These are phyloP conservation scores for Imleria badia DNA, from an alignment of 768 basidiomycete species.

Conservation along the genomic window DNA sequence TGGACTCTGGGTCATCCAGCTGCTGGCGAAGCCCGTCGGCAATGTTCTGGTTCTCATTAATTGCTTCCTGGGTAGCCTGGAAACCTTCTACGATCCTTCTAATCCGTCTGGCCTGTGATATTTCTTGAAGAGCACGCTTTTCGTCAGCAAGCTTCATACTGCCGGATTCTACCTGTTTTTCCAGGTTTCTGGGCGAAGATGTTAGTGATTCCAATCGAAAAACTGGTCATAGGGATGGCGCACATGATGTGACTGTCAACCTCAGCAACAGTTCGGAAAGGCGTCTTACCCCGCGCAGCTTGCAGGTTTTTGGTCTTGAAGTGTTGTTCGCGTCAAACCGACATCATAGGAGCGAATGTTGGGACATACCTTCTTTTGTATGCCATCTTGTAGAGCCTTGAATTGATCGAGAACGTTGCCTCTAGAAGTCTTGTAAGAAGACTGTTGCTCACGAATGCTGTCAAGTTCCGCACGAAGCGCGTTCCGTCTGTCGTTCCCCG, in stretches of 20 bases:
- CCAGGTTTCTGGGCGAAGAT: slow-evolving; percentile 57
- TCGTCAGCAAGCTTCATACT: slow-evolving; percentile 91
- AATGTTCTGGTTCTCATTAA: slow-evolving; percentile 72
- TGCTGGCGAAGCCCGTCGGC: slow-evolving; percentile 81
- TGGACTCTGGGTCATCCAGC: slow-evolving; percentile 88
- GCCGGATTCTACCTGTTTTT: slow-evolving; percentile 91
- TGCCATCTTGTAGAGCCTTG: slow-evolving; percentile 70
- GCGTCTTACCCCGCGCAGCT: slow-evolving; percentile 70
- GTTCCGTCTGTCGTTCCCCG: slow-evolving; percentile 69
- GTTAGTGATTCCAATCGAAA: slow-evolving; percentile 1
- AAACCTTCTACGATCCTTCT: slow-evolving; percentile 80
- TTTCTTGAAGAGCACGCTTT: slow-evolving; percentile 92
- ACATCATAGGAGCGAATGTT: background rate
- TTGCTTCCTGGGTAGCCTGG: slow-evolving; percentile 73
- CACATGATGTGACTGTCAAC: slow-evolving; percentile 87
- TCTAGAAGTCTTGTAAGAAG: slow-evolving; percentile 67
- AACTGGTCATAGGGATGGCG: slow-evolving; percentile 24
- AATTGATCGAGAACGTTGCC: slow-evolving; percentile 76
- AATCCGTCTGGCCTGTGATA: slow-evolving; percentile 66
- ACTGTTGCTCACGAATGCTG: slow-evolving; percentile 73
- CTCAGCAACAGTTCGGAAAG: slow-evolving; percentile 81
- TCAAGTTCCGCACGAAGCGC: slow-evolving; percentile 82
- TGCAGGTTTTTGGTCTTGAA: slow-evolving; percentile 83
- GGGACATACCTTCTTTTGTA: slow-evolving; percentile 73
- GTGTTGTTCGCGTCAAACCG: slow-evolving; percentile 1